phyloP scores from a whole-genome alignment of 1,284 basidiomycete genomes.

The Schizophyllum amplum region DNA sequence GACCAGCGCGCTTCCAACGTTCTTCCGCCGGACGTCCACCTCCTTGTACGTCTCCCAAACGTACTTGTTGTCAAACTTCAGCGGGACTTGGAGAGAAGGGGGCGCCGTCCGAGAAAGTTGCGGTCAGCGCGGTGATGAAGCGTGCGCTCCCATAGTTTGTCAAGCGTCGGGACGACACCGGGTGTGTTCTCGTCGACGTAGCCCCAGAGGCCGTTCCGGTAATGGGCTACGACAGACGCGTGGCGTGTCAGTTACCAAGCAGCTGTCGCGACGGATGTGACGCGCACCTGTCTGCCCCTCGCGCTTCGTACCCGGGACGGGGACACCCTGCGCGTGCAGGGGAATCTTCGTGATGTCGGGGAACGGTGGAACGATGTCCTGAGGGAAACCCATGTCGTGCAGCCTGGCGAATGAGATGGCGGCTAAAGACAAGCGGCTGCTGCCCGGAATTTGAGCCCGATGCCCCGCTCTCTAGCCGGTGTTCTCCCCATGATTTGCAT shows the following conservation, averaged over 20 bases:
- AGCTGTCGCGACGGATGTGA: constrained; percentile 6
- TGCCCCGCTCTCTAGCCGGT: background rate
- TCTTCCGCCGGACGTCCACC: constrained; percentile 62
- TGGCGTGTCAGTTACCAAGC: background rate
- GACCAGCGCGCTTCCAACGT: constrained; percentile 66
- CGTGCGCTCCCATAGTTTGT: background rate
- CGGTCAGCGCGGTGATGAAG: constrained; percentile 21
- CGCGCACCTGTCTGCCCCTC: constrained; percentile 69
- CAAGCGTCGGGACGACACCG: constrained; percentile 24
- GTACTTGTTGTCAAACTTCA: constrained; percentile 62
- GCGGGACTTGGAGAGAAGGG: constrained; percentile 52
- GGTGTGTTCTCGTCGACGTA: constrained; percentile 45
- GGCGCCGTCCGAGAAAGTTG: constrained; percentile 62
- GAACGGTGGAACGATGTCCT: constrained; percentile 1
- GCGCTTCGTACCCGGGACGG: constrained; percentile 67
- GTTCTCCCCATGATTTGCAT: background rate
- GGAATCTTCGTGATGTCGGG: constrained; percentile 36
- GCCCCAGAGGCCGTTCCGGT: constrained; percentile 60
- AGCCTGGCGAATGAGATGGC: background rate
- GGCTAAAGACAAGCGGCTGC: background rate
- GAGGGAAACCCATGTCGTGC: background rate
- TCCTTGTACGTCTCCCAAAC: constrained; percentile 74
- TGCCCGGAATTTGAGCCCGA: background rate
- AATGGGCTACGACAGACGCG: constrained; percentile 53
- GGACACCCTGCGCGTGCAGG: constrained; percentile 52